Conservation (phyloP, 495 filamentous ascomycete species). For the Tuber magnatum region DNA sequence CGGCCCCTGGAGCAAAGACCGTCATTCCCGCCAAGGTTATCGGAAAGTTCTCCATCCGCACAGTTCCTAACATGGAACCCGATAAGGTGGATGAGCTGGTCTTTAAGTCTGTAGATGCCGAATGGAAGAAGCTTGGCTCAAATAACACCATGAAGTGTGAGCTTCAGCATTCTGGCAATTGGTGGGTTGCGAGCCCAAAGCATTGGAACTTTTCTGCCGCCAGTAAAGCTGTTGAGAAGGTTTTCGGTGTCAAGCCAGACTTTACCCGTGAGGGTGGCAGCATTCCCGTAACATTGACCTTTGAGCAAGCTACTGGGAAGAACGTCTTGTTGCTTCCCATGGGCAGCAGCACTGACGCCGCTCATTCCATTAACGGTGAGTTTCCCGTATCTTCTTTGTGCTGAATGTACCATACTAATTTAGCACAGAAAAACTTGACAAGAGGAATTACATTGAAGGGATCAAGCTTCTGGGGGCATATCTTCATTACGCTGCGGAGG, state of each 20-base stretch:
- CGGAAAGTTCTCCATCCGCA: slow-evolving; percentile 96
- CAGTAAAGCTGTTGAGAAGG: slow-evolving; percentile 81
- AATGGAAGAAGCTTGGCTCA: slow-evolving; percentile 72
- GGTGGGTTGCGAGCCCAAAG: slow-evolving; percentile 95
- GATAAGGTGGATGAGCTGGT: slow-evolving; percentile 78
- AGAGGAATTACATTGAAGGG: slow-evolving; percentile 96
- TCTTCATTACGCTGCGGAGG: slow-evolving; percentile 91
- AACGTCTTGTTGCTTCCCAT: slow-evolving; percentile 93
- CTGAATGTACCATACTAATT: slow-evolving; percentile 6
- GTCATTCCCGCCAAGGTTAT: slow-evolving; percentile 96
- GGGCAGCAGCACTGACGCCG: slow-evolving; percentile 93
- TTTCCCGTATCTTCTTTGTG: not conserved
- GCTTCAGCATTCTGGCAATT: slow-evolving; percentile 84
- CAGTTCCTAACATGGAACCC: slow-evolving; percentile 95
- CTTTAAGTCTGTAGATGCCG: slow-evolving; percentile 65
- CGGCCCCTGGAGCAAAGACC: slow-evolving; percentile 87
- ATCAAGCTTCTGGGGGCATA: slow-evolving; percentile 93
- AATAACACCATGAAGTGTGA: slow-evolving; percentile 83
- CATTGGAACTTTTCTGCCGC: slow-evolving; percentile 98
- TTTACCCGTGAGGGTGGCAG: slow-evolving; percentile 94
- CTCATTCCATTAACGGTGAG: slow-evolving; percentile 74
- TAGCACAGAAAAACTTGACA: slow-evolving; percentile 76
- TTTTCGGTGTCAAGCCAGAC: slow-evolving; percentile 88
- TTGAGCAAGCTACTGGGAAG: slow-evolving; percentile 97
- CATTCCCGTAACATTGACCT: slow-evolving; percentile 93